These are phyloP conservation scores for Podospora appendiculata DNA, from an alignment of 495 filamentous ascomycete genomes.

Conservation along the genomic window DNA sequence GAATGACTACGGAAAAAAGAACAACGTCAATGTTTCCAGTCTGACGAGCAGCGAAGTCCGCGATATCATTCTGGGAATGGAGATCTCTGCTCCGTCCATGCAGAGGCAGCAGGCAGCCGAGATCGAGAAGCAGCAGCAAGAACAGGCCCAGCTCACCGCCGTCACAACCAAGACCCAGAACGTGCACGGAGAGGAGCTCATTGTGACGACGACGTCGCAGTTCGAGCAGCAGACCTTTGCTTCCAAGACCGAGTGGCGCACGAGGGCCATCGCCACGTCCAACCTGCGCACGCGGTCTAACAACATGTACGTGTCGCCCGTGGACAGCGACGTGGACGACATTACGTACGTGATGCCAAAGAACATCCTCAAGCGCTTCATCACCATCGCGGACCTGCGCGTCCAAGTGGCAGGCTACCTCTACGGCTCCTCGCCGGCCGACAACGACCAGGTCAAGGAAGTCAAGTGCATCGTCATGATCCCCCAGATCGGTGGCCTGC, in stretches of 20 bases:
- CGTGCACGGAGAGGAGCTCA: slow-evolving; percentile 93
- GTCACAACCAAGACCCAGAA: slow-evolving; percentile 99
- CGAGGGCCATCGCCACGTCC: slow-evolving; percentile 89
- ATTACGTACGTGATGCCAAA: slow-evolving; percentile 98
- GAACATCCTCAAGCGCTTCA: slow-evolving; percentile 97
- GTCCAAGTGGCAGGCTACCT: slow-evolving; percentile 95
- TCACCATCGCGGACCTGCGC: slow-evolving; percentile 93
- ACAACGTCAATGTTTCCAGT: slow-evolving; percentile 96
- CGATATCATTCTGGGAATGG: slow-evolving; percentile 99
- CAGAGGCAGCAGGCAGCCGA: slow-evolving; percentile 98
- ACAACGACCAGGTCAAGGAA: slow-evolving; percentile 96
- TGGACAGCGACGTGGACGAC: slow-evolving; percentile 74
- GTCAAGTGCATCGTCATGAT: slow-evolving; percentile 94
- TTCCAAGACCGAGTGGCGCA: slow-evolving; percentile 98
- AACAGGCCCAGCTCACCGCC: slow-evolving; percentile 91
- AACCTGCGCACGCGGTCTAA: slow-evolving; percentile 92
- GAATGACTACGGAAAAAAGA: slow-evolving; percentile 99
- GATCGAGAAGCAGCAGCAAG: slow-evolving; percentile 97
- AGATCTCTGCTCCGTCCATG: slow-evolving; percentile 96
- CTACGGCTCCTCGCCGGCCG: slow-evolving; percentile 85
- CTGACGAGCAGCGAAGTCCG: slow-evolving; percentile 94
- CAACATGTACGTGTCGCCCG: slow-evolving; percentile 97
- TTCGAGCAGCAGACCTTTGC: slow-evolving; percentile 97
- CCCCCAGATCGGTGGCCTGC: slow-evolving; percentile 89
- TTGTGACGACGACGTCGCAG: slow-evolving; percentile 94